Conservation (phyloP, 176 grass and related monocot genomes). For the Aegilops tauschii region DNA sequence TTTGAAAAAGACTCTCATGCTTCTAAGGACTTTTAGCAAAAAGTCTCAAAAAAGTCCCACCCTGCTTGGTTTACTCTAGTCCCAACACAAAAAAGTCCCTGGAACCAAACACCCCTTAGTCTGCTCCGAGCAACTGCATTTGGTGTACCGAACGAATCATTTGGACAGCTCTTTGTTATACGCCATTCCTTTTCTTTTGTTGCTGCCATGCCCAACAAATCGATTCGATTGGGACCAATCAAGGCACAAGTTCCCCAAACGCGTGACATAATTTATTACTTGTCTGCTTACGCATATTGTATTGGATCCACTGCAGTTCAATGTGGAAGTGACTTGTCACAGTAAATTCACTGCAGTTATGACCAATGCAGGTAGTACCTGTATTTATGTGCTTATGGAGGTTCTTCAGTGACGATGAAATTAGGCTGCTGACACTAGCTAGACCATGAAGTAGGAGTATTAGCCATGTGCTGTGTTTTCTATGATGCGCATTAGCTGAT, state of each 20-base stretch:
- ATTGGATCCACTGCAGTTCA: neutral
- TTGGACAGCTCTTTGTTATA: conserved; percentile 7
- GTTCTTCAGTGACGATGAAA: neutral
- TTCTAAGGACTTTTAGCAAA: too few species aligned
- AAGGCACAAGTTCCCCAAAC: neutral
- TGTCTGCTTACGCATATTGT: neutral
- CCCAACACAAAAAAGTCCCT: too few species aligned
- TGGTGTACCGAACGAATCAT: conserved; percentile 49
- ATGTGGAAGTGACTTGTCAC: neutral
- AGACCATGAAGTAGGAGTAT: neutral
- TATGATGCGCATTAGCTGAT: neutral
- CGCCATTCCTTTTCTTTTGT: neutral
- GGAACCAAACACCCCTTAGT: neutral
- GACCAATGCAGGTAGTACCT: neutral
- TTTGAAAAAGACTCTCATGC: too few species aligned
- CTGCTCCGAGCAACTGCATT: conserved; percentile 31
- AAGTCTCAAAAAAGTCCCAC: too few species aligned
- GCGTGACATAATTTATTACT: neutral
- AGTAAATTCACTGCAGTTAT: neutral
- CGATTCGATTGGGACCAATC: conserved; percentile 19
- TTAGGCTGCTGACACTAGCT: neutral
- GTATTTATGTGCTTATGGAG: neutral
- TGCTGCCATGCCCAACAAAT: neutral
- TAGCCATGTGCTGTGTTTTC: neutral
- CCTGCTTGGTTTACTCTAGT: too few species aligned